Base-by-base conservation (phyloP, 1,284 basidiomycete species). In the Blastosporella zonata region DNA sequence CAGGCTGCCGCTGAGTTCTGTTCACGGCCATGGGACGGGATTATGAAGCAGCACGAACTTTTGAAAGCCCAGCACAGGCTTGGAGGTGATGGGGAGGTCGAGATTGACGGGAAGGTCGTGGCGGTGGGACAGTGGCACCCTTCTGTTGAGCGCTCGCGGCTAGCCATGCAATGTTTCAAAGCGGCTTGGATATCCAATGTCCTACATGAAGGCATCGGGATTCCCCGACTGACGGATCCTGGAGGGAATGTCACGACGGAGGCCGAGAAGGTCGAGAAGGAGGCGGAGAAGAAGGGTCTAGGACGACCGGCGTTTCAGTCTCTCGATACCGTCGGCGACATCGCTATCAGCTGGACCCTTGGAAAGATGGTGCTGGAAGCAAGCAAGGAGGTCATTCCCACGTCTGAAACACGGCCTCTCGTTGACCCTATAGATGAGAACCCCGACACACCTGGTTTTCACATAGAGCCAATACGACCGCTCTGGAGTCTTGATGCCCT, bases 151-250 rank as follows among this genome's bases (percentile, higher is more conserved):
- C 69, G 90, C 33, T 80, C 87, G 29, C 81, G 96, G 27, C 70
- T 99, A 52, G 83, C 96, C 70, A 91, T 96, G 87, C 97, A 99
- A 64, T 99, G 97, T 66, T 99, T 99, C 84, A 99, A 99, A 67
- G 93, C 96, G 1, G 95, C 96, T 1, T 99, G 97, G 97, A 82
- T 99, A 50, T 86, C 89, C 49, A 98, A 97, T 62, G 89, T 99
- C 20, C 71, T 99, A 3, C 96, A 99, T 62, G 92, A 97, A 62
- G 97, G 96, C 20, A 88, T 99, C 47, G 94, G 93, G 12, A 82
- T 99, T 62, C 97, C 97, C 9, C 81, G 97, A 25, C 85, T 97
- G 27, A 81, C 92, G 37, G 95, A 97, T 64, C 74, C 79, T 2
- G 88, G 81, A 4, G 93, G 92, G 1, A 88, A 89, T 59, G 65